Evolutionary conservation across 495 filamentous ascomycete species (phyloP), one percentile per base, ranked within the genome.

Genomic region (Aspergillus olivimuriae): DNA sequence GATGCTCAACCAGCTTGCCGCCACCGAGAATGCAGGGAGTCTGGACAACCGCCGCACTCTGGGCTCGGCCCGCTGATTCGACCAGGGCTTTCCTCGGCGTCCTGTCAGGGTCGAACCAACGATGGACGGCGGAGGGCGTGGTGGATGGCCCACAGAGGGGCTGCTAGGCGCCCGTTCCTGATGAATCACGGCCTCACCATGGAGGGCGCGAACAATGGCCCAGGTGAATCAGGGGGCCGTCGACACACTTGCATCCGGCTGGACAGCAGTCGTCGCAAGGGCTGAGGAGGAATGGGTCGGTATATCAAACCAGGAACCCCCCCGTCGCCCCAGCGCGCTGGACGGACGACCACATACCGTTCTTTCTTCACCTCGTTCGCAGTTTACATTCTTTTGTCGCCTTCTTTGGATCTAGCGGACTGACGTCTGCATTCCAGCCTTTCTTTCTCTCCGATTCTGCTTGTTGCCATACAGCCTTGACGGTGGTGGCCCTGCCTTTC

Each of bases 401-500:
- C 32, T 18, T 42, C 12, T 36, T 42, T 45, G 22, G 21, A 46
- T 22, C 34, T 43, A 39, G 51, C 46, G 39, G 55, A 53, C 46
- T 46, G 51, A 55, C 43, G 37, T 50, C 54, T 48, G 50, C 47
- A 44, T 43, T 43, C 39, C 46, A 39, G 17, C 3, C 16, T 3
- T 31, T 41, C 36, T 44, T 46, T 36, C 14, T 16, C 18, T 48
- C 30, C 23, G 10, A 37, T 39, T 18, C 44, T 30, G n/a, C 38
- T 28, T 6, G 14, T 34, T 26, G 32, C 17, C 21, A 21, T 3
- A 31, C 33, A 45, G 48, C 52, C 56, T 59, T 32, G 56, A 55
- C 44, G 56, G 50, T 48, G 40, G 35, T 51, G 16, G 46, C 47
- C 17, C 50, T 45, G 48, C 50, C 43, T 46, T 50, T 41, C 20